These are phyloP conservation scores for Fragaria ananassa DNA, from an alignment of 306 rosid species.

Conservation along the genomic window DNA sequence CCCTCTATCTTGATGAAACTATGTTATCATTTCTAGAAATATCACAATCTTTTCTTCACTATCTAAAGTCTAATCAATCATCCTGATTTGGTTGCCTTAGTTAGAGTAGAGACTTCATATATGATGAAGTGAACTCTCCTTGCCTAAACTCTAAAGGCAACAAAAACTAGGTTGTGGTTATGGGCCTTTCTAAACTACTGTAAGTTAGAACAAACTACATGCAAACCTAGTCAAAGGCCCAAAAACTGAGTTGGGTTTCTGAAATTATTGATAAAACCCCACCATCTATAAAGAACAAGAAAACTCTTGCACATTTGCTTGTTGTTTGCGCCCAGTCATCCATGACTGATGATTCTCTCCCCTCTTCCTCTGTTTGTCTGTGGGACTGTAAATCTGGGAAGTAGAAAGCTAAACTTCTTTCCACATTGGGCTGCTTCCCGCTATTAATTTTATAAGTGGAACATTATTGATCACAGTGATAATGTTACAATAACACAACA, in stretches of 20 bases:
- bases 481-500: background rate
- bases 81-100: background rate
- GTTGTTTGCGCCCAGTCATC: background rate
- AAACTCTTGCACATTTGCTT: background rate
- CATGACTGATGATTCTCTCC: background rate
- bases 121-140: background rate
- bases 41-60: background rate
- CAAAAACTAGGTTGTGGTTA: background rate
- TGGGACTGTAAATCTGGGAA: conserved; percentile 8
- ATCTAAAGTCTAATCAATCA: background rate
- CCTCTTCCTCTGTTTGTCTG: background rate
- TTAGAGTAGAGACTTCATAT: background rate
- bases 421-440: conserved; percentile 14
- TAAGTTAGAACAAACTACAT: background rate
- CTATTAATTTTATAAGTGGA: background rate
- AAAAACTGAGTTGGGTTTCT: background rate
- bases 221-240: background rate
- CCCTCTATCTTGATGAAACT: background rate
- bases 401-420: background rate
- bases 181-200: background rate
- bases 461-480: conserved; percentile 15
- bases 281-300: background rate
- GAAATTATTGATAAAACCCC: background rate
- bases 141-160: background rate
- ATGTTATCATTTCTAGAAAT: background rate